Conservation (phyloP, 495 filamentous ascomycete species). For the Stereocaulon alpinum region DNA sequence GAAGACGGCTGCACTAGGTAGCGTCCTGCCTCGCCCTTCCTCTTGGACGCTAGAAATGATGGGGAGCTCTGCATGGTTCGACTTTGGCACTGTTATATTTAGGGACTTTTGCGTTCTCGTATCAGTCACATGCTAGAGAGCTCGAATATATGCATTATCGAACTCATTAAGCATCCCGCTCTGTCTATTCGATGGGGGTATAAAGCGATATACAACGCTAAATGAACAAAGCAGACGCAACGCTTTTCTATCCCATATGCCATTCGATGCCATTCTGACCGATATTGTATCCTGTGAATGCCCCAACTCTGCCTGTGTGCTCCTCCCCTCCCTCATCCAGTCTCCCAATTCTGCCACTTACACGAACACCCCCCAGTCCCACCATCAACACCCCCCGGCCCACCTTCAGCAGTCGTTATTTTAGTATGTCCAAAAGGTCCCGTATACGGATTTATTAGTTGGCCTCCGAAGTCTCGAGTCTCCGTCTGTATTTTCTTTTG, state of each 20-base stretch:
- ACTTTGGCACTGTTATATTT: too few relatives aligned
- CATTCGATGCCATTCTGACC: not conserved
- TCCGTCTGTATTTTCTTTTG: slow-evolving; percentile 48
- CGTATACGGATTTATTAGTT: slow-evolving; percentile 46
- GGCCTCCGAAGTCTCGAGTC: slow-evolving; percentile 48
- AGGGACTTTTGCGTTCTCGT: too few relatives aligned
- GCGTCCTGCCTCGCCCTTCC: too few relatives aligned
- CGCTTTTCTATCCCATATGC: not conserved
- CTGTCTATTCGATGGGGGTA: too few relatives aligned
- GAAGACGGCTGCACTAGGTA: too few relatives aligned
- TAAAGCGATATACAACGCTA: not conserved
- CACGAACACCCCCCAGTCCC: slow-evolving; percentile 67
- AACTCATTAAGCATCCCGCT: too few relatives aligned
- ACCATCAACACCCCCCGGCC: slow-evolving; percentile 53
- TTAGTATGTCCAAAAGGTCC: slow-evolving; percentile 34
- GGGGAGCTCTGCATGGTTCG: too few relatives aligned
- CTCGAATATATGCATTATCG: too few relatives aligned
- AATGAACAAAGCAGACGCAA: too few relatives aligned
- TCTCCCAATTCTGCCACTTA: slow-evolving; percentile 55
- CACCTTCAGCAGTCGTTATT: slow-evolving; percentile 21
- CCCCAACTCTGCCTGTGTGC: not conserved
- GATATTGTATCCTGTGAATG: not conserved
- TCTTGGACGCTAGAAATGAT: too few relatives aligned
- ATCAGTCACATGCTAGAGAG: too few relatives aligned
- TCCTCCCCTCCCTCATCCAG: not conserved